Percentiles rank a stretch among this genome's conserved stretches.
These are phyloP conservation scores for Penicillium riverlandense DNA, from an alignment of 495 filamentous ascomycete genomes.

Conservation along the genomic window DNA sequence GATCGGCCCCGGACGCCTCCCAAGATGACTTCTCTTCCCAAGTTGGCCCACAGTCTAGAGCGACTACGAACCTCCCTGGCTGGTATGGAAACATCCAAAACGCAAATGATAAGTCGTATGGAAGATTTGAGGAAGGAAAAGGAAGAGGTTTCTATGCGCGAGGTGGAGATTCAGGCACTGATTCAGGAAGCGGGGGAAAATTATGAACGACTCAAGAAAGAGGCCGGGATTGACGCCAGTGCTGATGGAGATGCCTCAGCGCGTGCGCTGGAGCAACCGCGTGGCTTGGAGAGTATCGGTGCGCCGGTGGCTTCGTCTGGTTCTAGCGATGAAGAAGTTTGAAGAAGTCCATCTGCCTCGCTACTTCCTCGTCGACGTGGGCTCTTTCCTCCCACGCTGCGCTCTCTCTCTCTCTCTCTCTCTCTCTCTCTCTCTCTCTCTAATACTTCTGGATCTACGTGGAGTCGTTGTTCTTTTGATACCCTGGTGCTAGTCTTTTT, in stretches of 20 bases:
- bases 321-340: constrained; percentile 21
- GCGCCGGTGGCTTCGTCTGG: constrained; percentile 21
- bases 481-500: constrained; percentile 9
- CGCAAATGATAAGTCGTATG: constrained; percentile 47
- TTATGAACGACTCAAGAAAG: constrained; percentile 55
- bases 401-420: neutral
- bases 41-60: constrained; percentile 42
- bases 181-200: constrained; percentile 77
- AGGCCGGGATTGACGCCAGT: constrained; percentile 38
- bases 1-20: constrained; percentile 48
- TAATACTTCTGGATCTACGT: neutral
- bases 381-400: neutral
- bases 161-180: constrained; percentile 74
- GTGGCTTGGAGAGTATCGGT: constrained; percentile 38
- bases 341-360: neutral
- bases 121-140: constrained; percentile 60
- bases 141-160: constrained; percentile 59
- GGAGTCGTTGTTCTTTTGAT: constrained; percentile 17
- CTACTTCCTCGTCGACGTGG: too few species aligned
- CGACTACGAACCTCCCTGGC: constrained; percentile 44
- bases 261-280: constrained; percentile 24
- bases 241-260: constrained; percentile 18
- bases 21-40: constrained; percentile 51
- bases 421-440: neutral
- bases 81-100: constrained; percentile 48